These are phyloP conservation scores for Penicillium sp. DNA, from an alignment of 2,329 filamentous ascomycete species.

Conservation along the genomic window DNA sequence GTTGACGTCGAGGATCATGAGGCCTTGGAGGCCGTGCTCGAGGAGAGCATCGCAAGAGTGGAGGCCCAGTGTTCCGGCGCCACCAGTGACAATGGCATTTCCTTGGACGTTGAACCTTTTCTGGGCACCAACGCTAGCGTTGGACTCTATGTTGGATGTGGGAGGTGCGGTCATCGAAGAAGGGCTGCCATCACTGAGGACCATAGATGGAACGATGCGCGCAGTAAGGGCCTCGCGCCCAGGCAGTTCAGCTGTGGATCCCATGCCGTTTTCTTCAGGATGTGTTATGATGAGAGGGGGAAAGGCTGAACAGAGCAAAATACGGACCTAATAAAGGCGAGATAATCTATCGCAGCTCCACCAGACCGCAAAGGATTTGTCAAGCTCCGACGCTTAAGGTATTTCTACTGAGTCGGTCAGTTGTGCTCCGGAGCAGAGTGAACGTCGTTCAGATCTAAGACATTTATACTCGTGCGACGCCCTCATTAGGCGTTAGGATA, in stretches of 20 bases:
- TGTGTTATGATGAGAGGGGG: no score
- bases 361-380: neutral
- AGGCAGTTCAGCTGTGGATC: constrained; percentile 6
- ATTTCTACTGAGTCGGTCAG: neutral
- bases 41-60: constrained; percentile 59
- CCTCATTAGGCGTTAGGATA: no score
- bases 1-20: constrained; percentile 60
- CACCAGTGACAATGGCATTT: constrained; percentile 54
- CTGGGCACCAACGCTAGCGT: constrained; percentile 10
- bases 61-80: constrained; percentile 60
- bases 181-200: constrained; percentile 16
- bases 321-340: neutral
- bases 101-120: constrained; percentile 21
- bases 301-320: no score
- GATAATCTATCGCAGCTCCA: neutral
- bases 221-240: constrained; percentile 17
- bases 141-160: neutral
- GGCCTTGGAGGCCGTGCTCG: constrained; percentile 59
- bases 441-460: neutral
- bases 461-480: neutral
- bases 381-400: neutral
- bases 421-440: neutral
- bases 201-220: constrained; percentile 16
- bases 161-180: constrained; percentile 12
- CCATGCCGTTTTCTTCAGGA: neutral